Base-by-base conservation (phyloP, 345 rosid species). In the Viola odorata region DNA sequence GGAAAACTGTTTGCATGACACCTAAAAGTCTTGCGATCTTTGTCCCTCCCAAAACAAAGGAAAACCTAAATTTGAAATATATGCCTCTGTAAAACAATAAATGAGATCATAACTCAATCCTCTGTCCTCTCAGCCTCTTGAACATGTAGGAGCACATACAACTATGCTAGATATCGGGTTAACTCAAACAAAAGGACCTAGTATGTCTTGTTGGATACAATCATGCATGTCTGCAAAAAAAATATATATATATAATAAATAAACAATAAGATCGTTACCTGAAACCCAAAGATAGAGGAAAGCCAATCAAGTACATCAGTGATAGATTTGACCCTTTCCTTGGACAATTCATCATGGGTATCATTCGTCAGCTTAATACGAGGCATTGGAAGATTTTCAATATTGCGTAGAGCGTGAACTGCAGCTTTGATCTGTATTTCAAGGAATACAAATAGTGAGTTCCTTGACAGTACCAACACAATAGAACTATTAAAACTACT, bases 221-320 rank as follows among this genome's bases (percentile, higher is more conserved):
- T 23, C 32, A 23, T 23, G 60, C 65, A 55, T 13, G 58, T 7
- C 13, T 41, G 49, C 51, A 58, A 47, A 42, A 37, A 57, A 74
- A 64, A 7, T 40, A 23, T n/a, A n/a, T n/a, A n/a, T n/a, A n/a
- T n/a, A n/a, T n/a, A n/a, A n/a, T n/a, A n/a, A n/a, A n/a, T n/a
- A 47, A 57, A 63, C 12, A 51, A 58, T 50, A 45, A 62, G 11
- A 52, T 67, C 39, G 53, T 67, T 75, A 95, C 99, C 95, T 95
- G 99, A 85, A 95, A 95, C 42, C 99, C 99, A 79, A 95, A 95
- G 71, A 78, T 53, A 51, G 80, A 78, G 55, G 94, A 84, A 77
- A 95, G 92, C 99, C 99, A 95, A 58, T 95, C 95, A 49, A 95
- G 89, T 58, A 95, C 71, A 71, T 88, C 97, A 63, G 65, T 64